These are phyloP conservation scores for Coemansia pectinata DNA, from an alignment of 192 early-diverging fungal genomes.

Conservation along the genomic window DNA sequence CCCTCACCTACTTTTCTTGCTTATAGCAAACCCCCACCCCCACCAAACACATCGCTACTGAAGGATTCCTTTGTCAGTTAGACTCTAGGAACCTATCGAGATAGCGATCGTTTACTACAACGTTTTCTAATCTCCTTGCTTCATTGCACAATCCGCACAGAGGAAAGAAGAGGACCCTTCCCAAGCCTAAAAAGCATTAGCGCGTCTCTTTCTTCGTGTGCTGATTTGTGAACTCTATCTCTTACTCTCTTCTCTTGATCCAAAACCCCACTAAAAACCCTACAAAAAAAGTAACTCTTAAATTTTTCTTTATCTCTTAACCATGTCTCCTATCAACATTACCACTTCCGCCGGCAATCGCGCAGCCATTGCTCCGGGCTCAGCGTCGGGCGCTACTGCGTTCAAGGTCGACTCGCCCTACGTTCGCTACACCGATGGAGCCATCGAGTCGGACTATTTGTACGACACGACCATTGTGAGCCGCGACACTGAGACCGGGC, in stretches of 20 bases:
- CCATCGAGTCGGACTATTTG: slow-evolving; percentile 82
- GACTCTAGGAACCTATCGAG: slow-evolving; percentile 11
- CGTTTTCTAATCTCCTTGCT: slow-evolving; percentile 79
- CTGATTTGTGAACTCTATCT: slow-evolving; percentile 22
- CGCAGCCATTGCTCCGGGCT: slow-evolving; percentile 25
- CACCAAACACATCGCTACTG: slow-evolving; percentile 7
- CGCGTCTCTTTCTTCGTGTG: slow-evolving; percentile 33
- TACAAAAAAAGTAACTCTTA: slow-evolving; percentile 14
- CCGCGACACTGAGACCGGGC: slow-evolving; percentile 63
- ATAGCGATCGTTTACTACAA: slow-evolving; percentile 24
- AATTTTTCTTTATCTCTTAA: slow-evolving; percentile 22
- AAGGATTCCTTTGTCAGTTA: slow-evolving; percentile 6
- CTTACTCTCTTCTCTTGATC: slow-evolving; percentile 9
- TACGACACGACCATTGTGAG: slow-evolving; percentile 88
- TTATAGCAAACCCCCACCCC: not conserved
- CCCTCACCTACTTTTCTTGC: not conserved
- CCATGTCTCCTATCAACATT: slow-evolving; percentile 47
- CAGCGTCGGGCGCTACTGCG: slow-evolving; percentile 50
- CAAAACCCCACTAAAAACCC: slow-evolving; percentile 19
- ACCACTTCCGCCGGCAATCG: slow-evolving; percentile 20
- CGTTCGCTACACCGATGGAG: slow-evolving; percentile 79
- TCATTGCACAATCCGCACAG: slow-evolving; percentile 81
- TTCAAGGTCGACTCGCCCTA: slow-evolving; percentile 90
- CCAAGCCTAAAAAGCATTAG: slow-evolving; percentile 67
- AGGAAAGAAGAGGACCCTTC: slow-evolving; percentile 68